Percentiles rank a stretch among this genome's conserved stretches.
Conservation (phyloP, 345 rosid species). For the Syzygium jambos region DNA sequence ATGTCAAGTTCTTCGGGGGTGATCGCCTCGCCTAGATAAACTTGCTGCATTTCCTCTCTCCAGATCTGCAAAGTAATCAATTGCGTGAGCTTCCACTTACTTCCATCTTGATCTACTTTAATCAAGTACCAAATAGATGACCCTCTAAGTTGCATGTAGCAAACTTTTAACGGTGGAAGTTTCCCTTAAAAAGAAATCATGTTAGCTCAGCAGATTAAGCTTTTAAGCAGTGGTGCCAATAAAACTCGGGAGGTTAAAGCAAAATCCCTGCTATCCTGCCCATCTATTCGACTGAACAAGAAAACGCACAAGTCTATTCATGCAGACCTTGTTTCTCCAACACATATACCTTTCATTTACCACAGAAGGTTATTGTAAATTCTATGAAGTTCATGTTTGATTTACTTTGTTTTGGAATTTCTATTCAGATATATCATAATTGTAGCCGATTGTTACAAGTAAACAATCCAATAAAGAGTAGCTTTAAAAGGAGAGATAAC, state of each 20-base stretch:
- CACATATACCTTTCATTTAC: background rate
- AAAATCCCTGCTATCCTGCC: background rate
- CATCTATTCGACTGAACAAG: background rate
- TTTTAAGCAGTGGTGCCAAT: background rate
- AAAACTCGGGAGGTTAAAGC: background rate
- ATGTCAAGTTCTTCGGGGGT: slow-evolving; percentile 47
- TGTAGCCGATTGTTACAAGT: background rate
- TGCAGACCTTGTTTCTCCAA: background rate
- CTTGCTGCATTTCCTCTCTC: slow-evolving; percentile 90
- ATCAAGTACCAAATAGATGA: background rate
- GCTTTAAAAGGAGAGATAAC: background rate
- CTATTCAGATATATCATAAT: background rate
- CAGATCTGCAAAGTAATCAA: slow-evolving; percentile 51
- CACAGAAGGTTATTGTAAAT: background rate
- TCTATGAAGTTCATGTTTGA: background rate
- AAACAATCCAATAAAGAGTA: background rate
- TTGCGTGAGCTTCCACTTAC: background rate
- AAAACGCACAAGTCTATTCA: background rate
- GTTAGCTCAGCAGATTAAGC: background rate
- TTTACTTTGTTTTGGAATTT: background rate
- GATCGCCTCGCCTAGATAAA: slow-evolving; percentile 56
- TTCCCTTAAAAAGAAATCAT: background rate
- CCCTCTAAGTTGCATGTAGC: background rate
- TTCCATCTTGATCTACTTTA: background rate
- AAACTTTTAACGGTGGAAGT: background rate